Evolutionary conservation across 2,329 filamentous ascomycete genomes (phyloP).

Genomic region (Coniochaeta prunicola): DNA sequence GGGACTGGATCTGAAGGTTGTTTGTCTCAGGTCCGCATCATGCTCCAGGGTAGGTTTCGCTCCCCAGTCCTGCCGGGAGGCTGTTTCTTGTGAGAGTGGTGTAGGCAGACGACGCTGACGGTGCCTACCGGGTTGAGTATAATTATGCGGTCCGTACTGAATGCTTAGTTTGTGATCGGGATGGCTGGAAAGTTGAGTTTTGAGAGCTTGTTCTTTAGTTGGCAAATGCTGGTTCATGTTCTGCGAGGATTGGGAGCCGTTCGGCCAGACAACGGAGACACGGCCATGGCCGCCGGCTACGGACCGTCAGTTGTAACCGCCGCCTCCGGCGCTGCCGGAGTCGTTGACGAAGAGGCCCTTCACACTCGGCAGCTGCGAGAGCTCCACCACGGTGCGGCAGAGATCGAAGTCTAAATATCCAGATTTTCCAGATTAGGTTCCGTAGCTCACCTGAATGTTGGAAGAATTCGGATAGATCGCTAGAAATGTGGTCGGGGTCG

Average conservation of each 20-base stretch:
- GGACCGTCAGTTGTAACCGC: conserved; percentile 21
- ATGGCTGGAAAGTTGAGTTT: neutral
- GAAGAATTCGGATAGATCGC: neutral
- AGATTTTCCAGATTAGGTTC: neutral
- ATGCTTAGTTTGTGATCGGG: neutral
- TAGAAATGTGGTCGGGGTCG: neutral
- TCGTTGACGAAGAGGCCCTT: conserved; percentile 60
- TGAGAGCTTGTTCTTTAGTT: conserved; percentile 7
- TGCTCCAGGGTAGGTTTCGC: conserved; percentile 10
- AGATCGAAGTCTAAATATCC: conserved; percentile 61
- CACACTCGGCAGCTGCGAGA: conserved; percentile 61
- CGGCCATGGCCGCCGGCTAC: conserved; percentile 17
- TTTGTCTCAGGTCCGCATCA: neutral
- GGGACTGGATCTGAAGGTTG: neutral
- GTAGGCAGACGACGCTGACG: neutral
- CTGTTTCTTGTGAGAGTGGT: neutral
- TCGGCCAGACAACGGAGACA: conserved; percentile 32
- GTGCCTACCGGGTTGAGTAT: neutral
- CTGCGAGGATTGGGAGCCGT: conserved; percentile 13
- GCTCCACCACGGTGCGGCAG: conserved; percentile 74
- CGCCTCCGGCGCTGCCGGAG: conserved; percentile 40
- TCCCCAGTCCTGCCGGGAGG: conserved; percentile 3
- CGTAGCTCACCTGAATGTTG: neutral
- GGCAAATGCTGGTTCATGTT: neutral
- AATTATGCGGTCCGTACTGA: neutral